These are phyloP conservation scores for Remersonia thermophila DNA, from an alignment of 2,329 filamentous ascomycete species.

Conservation along the genomic window DNA sequence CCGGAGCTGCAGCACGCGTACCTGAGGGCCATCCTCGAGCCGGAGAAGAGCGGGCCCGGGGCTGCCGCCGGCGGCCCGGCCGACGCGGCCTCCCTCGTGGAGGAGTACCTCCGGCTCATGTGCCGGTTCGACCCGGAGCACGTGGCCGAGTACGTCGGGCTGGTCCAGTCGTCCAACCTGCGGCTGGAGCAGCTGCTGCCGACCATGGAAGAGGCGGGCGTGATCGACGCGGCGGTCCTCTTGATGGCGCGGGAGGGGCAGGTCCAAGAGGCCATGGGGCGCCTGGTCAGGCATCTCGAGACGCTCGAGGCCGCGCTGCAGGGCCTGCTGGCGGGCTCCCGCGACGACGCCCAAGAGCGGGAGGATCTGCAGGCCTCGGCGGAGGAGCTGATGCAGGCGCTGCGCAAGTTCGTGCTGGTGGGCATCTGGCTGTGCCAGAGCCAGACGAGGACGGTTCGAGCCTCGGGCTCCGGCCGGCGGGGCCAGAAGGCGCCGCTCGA, in stretches of 20 bases:
- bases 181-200: conserved; percentile 70
- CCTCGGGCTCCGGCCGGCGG: conserved; percentile 34
- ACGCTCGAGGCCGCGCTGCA: conserved; percentile 69
- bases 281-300: conserved; percentile 67
- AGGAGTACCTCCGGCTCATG: conserved; percentile 82
- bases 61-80: conserved; percentile 10
- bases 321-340: conserved; percentile 54
- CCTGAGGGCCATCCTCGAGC: conserved; percentile 63
- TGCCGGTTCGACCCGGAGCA: conserved; percentile 72
- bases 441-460: conserved; percentile 53
- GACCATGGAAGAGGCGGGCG: conserved; percentile 76
- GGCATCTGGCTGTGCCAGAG: conserved; percentile 93
- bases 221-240: conserved; percentile 85
- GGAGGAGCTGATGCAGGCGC: conserved; percentile 59
- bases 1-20: conserved; percentile 63
- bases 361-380: conserved; percentile 48
- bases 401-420: conserved; percentile 84
- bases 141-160: conserved; percentile 73
- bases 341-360: conserved; percentile 32
- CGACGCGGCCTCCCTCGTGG: conserved; percentile 50
- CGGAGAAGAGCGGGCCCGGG: conserved; percentile 20
- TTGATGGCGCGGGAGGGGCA: conserved; percentile 83
- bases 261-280: conserved; percentile 68
- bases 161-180: conserved; percentile 65
- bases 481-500: conserved; percentile 33